Base-by-base conservation (phyloP, 768 basidiomycete genomes). In the Hericium alpestre region DNA sequence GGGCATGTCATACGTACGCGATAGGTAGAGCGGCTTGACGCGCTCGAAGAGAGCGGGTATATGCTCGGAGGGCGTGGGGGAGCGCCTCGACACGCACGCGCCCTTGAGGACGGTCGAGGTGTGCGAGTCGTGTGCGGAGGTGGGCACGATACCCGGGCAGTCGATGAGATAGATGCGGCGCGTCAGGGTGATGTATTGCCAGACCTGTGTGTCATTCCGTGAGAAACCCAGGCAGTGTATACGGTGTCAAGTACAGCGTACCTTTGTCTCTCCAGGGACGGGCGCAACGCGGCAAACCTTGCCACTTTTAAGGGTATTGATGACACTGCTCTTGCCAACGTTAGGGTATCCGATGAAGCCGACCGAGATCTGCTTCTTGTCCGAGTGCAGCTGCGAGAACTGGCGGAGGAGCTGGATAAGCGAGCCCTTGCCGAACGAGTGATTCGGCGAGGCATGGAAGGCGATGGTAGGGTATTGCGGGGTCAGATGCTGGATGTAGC, bases 141-240 rank as follows among this genome's bases (percentile, higher is more conserved):
- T 86, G 2, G 95, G 95, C 1, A 97, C 96, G 70, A 98, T 90
- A 51, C 96, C 96, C 27, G 96, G 96, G 69, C 96, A 99, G 72
- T 99, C 96, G 74, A 99, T 97, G 63, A 99, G 86, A 76, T 97
- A 99, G 68, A 99, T 99, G 55, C 90, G 82, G 61, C 87, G 83
- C 58, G 94, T 99, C 43, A 99, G 76, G 27, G 93, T 94, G 74
- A 99, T 97, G 72, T 99, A 99, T 79, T 99, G 95, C 96, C 96
- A 99, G 63, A 98, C 94, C 72, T 72, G 56, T 15, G 11, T 10
- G 20, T 13, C 10, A 23, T 32, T 10, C 25, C 11, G 50, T 37
- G 8, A 54, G 40, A 25, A 38, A 20, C 22, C 43, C 54, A 16
- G 25, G 22, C 46, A 38, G 2, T 23, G 38, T 18, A 5, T 25